phyloP scores from a whole-genome alignment of 306 rosid genomes.

The Hippophae tibetana region DNA sequence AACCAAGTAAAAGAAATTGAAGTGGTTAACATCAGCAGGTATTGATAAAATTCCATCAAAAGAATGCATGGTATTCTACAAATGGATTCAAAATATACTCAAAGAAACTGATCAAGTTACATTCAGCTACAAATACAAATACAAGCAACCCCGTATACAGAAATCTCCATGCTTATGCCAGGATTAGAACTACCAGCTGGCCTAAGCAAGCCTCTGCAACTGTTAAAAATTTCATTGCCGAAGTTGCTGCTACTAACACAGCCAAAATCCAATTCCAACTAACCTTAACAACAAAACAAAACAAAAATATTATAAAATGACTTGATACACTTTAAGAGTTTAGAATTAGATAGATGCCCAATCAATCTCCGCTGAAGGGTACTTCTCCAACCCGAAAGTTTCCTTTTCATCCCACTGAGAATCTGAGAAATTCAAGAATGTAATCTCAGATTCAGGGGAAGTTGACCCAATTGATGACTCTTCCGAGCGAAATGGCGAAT shows the following conservation, averaged over 20 bases:
- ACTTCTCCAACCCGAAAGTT: slow-evolving; percentile 42
- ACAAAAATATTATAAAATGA: too few relatives aligned
- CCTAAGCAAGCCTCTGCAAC: slow-evolving; percentile 35
- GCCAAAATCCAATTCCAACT: neutral
- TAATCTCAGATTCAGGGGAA: slow-evolving; percentile 68
- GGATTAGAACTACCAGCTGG: too few relatives aligned
- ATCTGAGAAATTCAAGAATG: slow-evolving; percentile 47
- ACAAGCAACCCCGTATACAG: too few relatives aligned
- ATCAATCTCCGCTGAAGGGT: slow-evolving; percentile 78
- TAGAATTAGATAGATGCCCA: slow-evolving; percentile 84
- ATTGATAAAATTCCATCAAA: too few relatives aligned
- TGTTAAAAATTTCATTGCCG: slow-evolving; percentile 75
- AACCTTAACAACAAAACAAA: neutral
- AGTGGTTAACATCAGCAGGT: too few relatives aligned
- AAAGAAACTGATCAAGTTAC: too few relatives aligned
- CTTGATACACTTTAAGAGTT: neutral
- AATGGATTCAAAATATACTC: too few relatives aligned
- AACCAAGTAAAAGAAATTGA: too few relatives aligned
- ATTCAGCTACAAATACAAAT: too few relatives aligned
- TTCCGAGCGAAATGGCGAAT: too few relatives aligned
- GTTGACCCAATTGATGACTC: slow-evolving; percentile 38
- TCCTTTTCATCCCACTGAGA: slow-evolving; percentile 52
- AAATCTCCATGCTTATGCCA: too few relatives aligned
- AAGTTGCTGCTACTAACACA: neutral
- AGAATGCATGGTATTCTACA: too few relatives aligned